phyloP scores from a whole-genome alignment of 352 stramenopile genomes.

The Globisporangium cystogenes region DNA sequence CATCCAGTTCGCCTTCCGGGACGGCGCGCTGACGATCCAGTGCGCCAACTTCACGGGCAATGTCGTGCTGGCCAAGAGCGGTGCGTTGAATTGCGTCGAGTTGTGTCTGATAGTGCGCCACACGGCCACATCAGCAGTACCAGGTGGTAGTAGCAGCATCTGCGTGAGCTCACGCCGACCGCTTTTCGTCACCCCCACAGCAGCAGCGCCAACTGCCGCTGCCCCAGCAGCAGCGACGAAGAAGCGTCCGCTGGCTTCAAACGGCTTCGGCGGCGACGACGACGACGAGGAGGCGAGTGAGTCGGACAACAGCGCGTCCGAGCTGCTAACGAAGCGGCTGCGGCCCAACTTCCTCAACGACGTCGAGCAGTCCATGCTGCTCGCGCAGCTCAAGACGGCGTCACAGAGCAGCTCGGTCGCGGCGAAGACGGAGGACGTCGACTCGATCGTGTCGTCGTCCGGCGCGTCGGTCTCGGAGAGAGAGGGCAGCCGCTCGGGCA shows the following conservation, averaged over 20 bases:
- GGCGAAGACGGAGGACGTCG: slow-evolving; percentile 11
- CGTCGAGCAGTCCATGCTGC: slow-evolving; percentile 50
- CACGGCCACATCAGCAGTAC: not conserved
- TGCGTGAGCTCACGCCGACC: not conserved
- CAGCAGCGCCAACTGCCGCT: not conserved
- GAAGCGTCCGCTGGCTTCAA: slow-evolving; percentile 48
- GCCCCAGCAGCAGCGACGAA: slow-evolving; percentile 22
- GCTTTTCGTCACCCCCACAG: not conserved
- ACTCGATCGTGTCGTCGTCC: slow-evolving; percentile 10
- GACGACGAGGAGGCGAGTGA: slow-evolving; percentile 30
- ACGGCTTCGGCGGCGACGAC: slow-evolving; percentile 23
- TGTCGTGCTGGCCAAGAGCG: slow-evolving; percentile 59
- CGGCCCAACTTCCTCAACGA: slow-evolving; percentile 59
- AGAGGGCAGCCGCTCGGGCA: not conserved
- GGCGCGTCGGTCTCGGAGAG: slow-evolving; percentile 7
- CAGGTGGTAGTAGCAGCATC: not conserved
- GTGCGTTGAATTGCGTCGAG: slow-evolving; percentile 4
- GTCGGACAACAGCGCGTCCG: slow-evolving; percentile 15
- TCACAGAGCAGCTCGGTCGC: slow-evolving; percentile 19
- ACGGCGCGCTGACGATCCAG: slow-evolving; percentile 57
- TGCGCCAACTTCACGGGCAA: slow-evolving; percentile 70
- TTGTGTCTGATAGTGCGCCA: not conserved
- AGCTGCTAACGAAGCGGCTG: slow-evolving; percentile 32
- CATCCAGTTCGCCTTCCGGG: slow-evolving; percentile 60
- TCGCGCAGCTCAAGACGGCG: slow-evolving; percentile 37